Conservation (phyloP, 1,139 yeast genomes). For the Candida sanyaensis region DNA sequence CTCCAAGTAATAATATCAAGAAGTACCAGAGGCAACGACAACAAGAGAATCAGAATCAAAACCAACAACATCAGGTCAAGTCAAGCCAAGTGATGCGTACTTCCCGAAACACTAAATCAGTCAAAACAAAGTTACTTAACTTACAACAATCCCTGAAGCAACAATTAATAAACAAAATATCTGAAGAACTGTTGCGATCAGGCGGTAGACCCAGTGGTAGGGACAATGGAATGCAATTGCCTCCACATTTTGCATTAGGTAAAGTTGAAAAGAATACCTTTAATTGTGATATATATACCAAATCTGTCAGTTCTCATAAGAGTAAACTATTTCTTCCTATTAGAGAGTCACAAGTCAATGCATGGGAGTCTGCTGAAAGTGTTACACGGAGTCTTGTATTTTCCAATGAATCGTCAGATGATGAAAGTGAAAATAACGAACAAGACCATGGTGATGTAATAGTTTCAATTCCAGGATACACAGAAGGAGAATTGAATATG, state of each 20-base stretch:
- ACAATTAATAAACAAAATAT: slow-evolving; percentile 6
- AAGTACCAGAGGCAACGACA: slow-evolving; percentile 23
- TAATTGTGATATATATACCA: slow-evolving; percentile 12
- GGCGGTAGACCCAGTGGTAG: no score
- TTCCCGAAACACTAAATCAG: slow-evolving; percentile 24
- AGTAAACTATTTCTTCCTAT: slow-evolving; percentile 22
- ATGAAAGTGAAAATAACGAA: slow-evolving; percentile 14
- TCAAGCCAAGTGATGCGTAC: slow-evolving; percentile 9
- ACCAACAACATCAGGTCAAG: slow-evolving; percentile 15
- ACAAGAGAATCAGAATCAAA: slow-evolving; percentile 15
- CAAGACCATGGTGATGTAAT: slow-evolving; percentile 10
- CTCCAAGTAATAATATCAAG: slow-evolving; percentile 35
- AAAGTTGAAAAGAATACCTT: slow-evolving; percentile 15
- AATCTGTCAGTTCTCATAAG: neutral
- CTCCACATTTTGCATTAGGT: neutral
- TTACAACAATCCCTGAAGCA: slow-evolving; percentile 29
- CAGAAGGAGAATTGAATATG: slow-evolving; percentile 36
- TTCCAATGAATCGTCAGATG: slow-evolving; percentile 30
- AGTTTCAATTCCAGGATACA: slow-evolving; percentile 41
- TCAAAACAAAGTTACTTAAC: slow-evolving; percentile 31
- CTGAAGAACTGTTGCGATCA: slow-evolving; percentile 1
- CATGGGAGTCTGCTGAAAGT: slow-evolving; percentile 51
- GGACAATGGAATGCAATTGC: neutral
- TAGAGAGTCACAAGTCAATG: slow-evolving; percentile 42
- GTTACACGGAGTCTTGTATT: slow-evolving; percentile 38